Evolutionary conservation across 2,329 filamentous ascomycete species (phyloP).

Genomic region (Diaporthe sp.): DNA sequence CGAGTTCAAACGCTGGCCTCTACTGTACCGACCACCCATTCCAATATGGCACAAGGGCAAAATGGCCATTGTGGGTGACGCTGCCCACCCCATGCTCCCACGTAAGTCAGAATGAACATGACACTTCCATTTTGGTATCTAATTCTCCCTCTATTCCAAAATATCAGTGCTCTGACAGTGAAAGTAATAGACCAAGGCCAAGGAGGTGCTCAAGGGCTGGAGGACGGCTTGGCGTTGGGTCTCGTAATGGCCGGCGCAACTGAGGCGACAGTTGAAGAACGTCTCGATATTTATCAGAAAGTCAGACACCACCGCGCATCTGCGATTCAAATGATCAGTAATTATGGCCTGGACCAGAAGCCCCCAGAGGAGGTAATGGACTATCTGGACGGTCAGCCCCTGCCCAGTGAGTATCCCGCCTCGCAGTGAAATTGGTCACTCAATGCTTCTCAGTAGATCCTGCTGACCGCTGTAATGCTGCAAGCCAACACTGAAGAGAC

Average conservation of each 20-base stretch:
- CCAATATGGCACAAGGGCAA: not conserved
- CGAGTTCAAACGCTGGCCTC: not conserved
- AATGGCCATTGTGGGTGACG: not conserved
- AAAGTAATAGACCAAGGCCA: not conserved
- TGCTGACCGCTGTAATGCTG: not conserved
- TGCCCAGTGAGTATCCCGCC: not conserved
- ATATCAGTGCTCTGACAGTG: no score
- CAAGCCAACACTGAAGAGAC: not conserved
- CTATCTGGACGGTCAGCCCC: not conserved
- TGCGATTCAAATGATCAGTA: not conserved
- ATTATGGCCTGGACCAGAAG: not conserved
- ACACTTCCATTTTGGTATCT: no score
- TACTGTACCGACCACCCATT: not conserved
- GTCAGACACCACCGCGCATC: not conserved
- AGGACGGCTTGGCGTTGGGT: not conserved
- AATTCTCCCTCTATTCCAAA: no score
- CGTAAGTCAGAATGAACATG: not conserved
- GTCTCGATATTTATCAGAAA: not conserved
- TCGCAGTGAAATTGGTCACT: not conserved
- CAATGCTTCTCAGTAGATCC: no score
- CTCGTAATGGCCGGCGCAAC: not conserved
- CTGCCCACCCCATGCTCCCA: not conserved
- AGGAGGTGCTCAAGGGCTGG: not conserved
- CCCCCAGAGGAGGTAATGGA: not conserved
- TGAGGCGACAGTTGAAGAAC: not conserved